These are phyloP conservation scores for Phytophthora multivora DNA, from an alignment of 352 stramenopile genomes.

Conservation along the genomic window DNA sequence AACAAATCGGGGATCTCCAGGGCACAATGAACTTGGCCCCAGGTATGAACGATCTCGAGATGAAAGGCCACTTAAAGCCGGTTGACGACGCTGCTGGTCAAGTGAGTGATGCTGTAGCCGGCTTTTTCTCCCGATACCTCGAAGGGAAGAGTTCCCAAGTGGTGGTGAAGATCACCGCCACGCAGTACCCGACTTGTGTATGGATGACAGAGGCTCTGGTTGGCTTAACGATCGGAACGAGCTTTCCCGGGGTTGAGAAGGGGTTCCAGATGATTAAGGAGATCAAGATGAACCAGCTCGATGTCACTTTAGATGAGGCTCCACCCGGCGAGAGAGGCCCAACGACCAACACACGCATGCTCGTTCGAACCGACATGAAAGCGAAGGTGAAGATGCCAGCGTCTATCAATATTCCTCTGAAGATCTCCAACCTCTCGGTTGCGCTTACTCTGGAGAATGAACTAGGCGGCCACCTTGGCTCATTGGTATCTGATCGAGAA, in stretches of 20 bases:
- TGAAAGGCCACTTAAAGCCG: slow-evolving; percentile 58
- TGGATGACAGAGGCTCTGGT: slow-evolving; percentile 71
- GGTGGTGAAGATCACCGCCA: slow-evolving; percentile 51
- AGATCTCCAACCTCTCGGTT: slow-evolving; percentile 72
- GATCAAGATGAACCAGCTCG: slow-evolving; percentile 72
- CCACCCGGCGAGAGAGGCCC: slow-evolving; percentile 14
- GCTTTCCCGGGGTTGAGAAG: slow-evolving; percentile 59
- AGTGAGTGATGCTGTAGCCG: slow-evolving; percentile 54
- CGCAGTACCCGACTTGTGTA: slow-evolving; percentile 55
- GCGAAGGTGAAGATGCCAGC: slow-evolving; percentile 75
- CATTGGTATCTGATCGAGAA: slow-evolving; percentile 58
- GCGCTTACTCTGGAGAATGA: slow-evolving; percentile 57
- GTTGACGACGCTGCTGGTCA: slow-evolving; percentile 40
- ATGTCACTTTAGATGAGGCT: slow-evolving; percentile 58
- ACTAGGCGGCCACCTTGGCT: slow-evolving; percentile 39
- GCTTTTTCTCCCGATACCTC: slow-evolving; percentile 78
- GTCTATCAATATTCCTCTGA: slow-evolving; percentile 69
- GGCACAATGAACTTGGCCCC: slow-evolving; percentile 63
- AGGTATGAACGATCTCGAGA: slow-evolving; percentile 51
- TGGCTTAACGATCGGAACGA: slow-evolving; percentile 63
- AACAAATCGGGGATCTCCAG: slow-evolving; percentile 54
- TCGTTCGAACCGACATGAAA: slow-evolving; percentile 66
- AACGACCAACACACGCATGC: slow-evolving; percentile 72
- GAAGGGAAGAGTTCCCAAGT: slow-evolving; percentile 59
- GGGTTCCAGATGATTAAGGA: slow-evolving; percentile 70